A percentile compares a stretch with the other conserved stretches of the same genome.
Conservation (phyloP, 2,329 filamentous ascomycete species). For the Alternaria triticina region DNA sequence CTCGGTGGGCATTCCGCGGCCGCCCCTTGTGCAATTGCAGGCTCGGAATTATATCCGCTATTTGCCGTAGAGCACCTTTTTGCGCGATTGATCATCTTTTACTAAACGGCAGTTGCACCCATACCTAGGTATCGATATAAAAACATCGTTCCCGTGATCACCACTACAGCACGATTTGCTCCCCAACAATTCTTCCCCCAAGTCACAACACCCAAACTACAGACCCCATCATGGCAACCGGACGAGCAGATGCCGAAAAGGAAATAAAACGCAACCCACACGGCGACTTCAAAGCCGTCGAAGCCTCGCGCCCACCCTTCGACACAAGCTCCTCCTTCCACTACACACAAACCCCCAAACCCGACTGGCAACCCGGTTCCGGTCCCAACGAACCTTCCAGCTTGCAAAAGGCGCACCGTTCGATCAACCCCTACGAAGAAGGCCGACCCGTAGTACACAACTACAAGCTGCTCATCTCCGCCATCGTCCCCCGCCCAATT, state of each 20-base stretch:
- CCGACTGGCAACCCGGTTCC: constrained; percentile 69
- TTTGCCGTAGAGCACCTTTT: constrained; percentile 13
- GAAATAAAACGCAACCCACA: constrained; percentile 69
- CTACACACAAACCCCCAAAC: constrained; percentile 68
- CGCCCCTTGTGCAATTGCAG: constrained; percentile 3
- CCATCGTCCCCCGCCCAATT: constrained; percentile 82
- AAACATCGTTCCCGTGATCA: neutral
- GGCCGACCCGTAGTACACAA: constrained; percentile 74
- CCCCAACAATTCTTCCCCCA: neutral
- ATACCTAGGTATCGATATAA: neutral
- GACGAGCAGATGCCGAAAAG: constrained; percentile 55
- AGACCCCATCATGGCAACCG: constrained; percentile 19
- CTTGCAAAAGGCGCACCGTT: constrained; percentile 67
- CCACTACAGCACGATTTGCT: neutral
- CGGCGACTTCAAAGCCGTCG: constrained; percentile 76
- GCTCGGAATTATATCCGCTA: constrained; percentile 28
- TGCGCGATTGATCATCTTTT: constrained; percentile 8
- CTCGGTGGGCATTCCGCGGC: constrained; percentile 12
- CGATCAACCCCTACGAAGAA: constrained; percentile 80
- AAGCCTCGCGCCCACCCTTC: constrained; percentile 69
- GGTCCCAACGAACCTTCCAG: constrained; percentile 67
- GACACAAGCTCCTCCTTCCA: constrained; percentile 57
- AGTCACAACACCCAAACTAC: neutral
- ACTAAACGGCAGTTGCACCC: neutral
- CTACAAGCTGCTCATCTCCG: constrained; percentile 90